Conservation (phyloP, 1,139 yeast species). For the Blastobotrys malaysiensis region DNA sequence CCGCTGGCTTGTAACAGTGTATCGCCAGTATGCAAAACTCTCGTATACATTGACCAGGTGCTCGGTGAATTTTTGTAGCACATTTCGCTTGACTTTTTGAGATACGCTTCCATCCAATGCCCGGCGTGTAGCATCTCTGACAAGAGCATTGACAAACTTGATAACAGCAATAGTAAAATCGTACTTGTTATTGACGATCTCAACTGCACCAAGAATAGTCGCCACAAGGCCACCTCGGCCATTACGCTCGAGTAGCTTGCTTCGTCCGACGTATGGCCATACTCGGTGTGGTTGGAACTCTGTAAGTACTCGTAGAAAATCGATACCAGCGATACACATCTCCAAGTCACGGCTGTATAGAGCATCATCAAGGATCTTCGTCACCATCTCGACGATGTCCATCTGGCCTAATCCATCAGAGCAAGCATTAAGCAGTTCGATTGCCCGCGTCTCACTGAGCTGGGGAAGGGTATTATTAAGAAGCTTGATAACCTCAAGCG, state of each 20-base stretch:
- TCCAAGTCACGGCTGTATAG: slow-evolving; percentile 49
- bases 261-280: slow-evolving; percentile 71
- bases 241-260: slow-evolving; percentile 57
- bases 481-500: slow-evolving; percentile 48
- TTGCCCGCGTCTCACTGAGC: slow-evolving; percentile 34
- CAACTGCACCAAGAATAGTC: slow-evolving; percentile 64
- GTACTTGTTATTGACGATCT: slow-evolving; percentile 63
- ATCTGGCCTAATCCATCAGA: slow-evolving; percentile 53
- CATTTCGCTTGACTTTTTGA: slow-evolving; percentile 46
- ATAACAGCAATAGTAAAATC: slow-evolving; percentile 57
- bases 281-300: slow-evolving; percentile 57
- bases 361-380: slow-evolving; percentile 63
- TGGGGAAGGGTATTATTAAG: slow-evolving; percentile 39
- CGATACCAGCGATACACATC: slow-evolving; percentile 45
- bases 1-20: slow-evolving; percentile 50
- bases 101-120: slow-evolving; percentile 32
- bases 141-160: slow-evolving; percentile 49
- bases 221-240: slow-evolving; percentile 68
- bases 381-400: slow-evolving; percentile 64
- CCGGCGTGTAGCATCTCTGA: slow-evolving; percentile 48
- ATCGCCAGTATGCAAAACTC: slow-evolving; percentile 68
- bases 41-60: slow-evolving; percentile 68
- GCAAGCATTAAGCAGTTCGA: slow-evolving; percentile 43
- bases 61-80: slow-evolving; percentile 50
- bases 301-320: slow-evolving; percentile 47